Evolutionary conservation across 2,329 filamentous ascomycete genomes (phyloP).

Genomic region (Verticillium nonalfalfae): DNA sequence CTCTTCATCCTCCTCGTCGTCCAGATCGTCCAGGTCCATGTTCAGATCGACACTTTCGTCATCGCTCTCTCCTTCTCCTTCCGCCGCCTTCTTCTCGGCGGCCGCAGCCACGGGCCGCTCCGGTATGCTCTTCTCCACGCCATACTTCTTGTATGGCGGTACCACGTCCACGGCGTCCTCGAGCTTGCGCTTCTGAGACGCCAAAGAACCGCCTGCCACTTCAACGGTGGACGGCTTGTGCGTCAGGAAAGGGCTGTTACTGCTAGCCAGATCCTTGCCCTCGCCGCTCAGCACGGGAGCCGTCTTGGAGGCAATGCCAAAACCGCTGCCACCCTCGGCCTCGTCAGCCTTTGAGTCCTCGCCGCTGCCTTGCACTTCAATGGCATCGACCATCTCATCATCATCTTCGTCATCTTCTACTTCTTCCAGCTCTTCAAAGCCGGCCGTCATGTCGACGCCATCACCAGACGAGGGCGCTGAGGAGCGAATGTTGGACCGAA

Average conservation of each 20-base stretch:
- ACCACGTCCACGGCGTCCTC: conserved; percentile 19
- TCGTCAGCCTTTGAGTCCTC: conserved; percentile 19
- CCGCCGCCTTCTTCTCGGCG: conserved; percentile 13
- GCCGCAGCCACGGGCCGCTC: conserved; percentile 3
- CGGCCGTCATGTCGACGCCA: conserved; percentile 6
- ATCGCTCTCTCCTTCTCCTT: conserved; percentile 36
- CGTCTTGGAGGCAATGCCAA: background rate
- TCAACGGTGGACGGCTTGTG: conserved; percentile 11
- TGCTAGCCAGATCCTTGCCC: conserved; percentile 8
- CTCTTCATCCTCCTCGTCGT: conserved; percentile 33
- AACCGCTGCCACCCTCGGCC: background rate
- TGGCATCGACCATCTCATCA: conserved; percentile 17
- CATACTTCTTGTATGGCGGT: conserved; percentile 15
- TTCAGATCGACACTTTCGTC: conserved; percentile 53
- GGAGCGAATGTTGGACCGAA: conserved; percentile 54
- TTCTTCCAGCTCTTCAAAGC: conserved; percentile 26
- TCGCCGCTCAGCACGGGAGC: conserved; percentile 5
- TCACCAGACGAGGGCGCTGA: conserved; percentile 10
- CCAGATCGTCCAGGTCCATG: conserved; percentile 47
- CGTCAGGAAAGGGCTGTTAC: conserved; percentile 27
- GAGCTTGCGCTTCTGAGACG: conserved; percentile 34
- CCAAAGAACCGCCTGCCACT: conserved; percentile 9
- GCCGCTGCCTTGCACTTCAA: conserved; percentile 27
- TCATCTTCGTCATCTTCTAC: conserved; percentile 40
- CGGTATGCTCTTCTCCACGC: conserved; percentile 5